Conservation (phyloP, 2,329 filamentous ascomycete genomes). For the Colletotrichum siamense region DNA sequence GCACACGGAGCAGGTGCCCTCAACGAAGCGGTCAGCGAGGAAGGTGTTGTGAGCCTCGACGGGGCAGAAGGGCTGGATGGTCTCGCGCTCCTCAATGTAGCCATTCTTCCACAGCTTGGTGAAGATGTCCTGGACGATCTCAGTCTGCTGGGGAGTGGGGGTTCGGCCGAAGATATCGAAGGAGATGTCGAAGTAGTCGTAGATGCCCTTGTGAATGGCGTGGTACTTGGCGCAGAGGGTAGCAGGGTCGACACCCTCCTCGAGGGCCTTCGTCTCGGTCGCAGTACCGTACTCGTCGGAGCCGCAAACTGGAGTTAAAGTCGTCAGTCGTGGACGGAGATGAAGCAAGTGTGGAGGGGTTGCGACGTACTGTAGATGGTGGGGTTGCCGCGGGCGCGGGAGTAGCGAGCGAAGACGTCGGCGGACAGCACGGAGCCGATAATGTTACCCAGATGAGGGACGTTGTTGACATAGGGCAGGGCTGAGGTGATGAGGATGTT, state of each 20-base stretch:
- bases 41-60: slow-evolving; percentile 73
- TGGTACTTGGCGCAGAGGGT: slow-evolving; percentile 94
- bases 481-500: slow-evolving; percentile 93
- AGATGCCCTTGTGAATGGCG: slow-evolving; percentile 86
- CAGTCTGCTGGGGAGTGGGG: slow-evolving; percentile 85
- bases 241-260: slow-evolving; percentile 81
- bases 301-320: slow-evolving; percentile 40
- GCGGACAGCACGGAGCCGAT: slow-evolving; percentile 87
- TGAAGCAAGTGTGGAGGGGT: background rate
- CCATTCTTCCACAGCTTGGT: slow-evolving; percentile 85
- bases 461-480: slow-evolving; percentile 77
- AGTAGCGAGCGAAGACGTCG: slow-evolving; percentile 84
- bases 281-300: slow-evolving; percentile 92
- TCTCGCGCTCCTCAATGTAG: slow-evolving; percentile 85
- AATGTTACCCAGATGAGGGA: slow-evolving; percentile 87
- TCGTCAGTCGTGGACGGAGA: background rate
- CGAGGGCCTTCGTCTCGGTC: slow-evolving; percentile 93
- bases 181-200: slow-evolving; percentile 94
- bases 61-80: slow-evolving; percentile 85
- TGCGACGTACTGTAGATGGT: slow-evolving; percentile 67
- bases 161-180: slow-evolving; percentile 97
- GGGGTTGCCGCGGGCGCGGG: slow-evolving; percentile 78
- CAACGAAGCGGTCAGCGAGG: slow-evolving; percentile 85
- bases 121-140: slow-evolving; percentile 94
- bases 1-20: slow-evolving; percentile 80